Evolutionary conservation across 2,329 filamentous ascomycete species (phyloP), one percentile per base, ranked within the genome.

Genomic region (Colletotrichum sp.): DNA sequence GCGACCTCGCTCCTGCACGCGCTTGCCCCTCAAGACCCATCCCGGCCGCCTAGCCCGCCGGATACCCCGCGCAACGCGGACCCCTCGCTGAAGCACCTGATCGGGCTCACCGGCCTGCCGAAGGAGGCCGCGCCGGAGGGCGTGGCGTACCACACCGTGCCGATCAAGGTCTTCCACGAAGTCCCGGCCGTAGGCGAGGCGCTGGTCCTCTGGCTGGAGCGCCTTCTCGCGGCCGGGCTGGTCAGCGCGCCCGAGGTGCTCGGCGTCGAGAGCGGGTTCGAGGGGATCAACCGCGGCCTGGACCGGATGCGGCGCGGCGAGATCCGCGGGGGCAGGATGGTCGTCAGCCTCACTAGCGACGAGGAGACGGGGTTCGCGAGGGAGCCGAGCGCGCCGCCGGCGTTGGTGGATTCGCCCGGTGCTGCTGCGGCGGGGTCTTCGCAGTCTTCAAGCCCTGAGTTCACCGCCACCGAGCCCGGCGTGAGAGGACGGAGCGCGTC

Each of bases 151-250:
- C 94, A 95, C 80, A 91, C 88, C 0, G 92, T 96, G 0, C 94
- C 94, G 0, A 94, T 96, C 77, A 96, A 96, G 83, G 80, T 95
- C 6, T 96, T 95, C 80, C 94, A 96, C 80, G 92, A 94, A 74
- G 88, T 92, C 0, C 89, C 91, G 0, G 87, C 87, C 3, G 86
- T 95, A 0, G 94, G 94, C 0, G 89, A 92, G 77, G 87, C 87
- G 0, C 81, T 95, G 70, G 91, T 92, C 15, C 81, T 85, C 2
- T 96, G 94, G 94, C 84, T 95, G 30, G 94, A 95, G 81, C 85
- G 87, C 28, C 83, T 96, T n/a, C 82, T 96, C 8, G 85, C 88
- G 10, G 85, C 87, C 0, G 86, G 88, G 0, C 81, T 87, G 1
- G 80, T 96, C 5, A 84, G 87, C 6, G 87, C 92, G 6, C 94